phyloP scores from a whole-genome alignment of 805 yeast genomes.

The Saturnispora silvae region DNA sequence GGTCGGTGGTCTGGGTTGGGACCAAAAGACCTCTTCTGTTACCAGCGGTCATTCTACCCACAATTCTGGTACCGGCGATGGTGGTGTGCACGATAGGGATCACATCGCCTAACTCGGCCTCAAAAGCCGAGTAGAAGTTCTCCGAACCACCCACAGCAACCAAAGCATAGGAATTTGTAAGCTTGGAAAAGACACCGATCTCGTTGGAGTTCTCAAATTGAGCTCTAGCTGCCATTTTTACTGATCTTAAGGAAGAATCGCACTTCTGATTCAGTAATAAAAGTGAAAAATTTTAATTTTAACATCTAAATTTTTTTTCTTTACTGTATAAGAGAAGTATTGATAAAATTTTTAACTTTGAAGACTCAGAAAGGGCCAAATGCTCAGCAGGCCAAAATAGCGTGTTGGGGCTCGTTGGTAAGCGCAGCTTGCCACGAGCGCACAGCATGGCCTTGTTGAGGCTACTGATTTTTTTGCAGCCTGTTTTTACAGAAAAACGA shows the following conservation, averaged over 20 bases:
- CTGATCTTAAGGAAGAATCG: no score
- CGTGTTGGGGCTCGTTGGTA: neutral
- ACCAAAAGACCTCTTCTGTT: constrained; percentile 95
- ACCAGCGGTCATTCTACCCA: constrained; percentile 97
- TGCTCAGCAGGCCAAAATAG: neutral
- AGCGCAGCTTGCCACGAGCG: no score
- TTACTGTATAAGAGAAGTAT: no score
- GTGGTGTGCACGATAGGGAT: constrained; percentile 96
- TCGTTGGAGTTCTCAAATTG: constrained; percentile 81
- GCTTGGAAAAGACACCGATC: constrained; percentile 89
- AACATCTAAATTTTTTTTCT: neutral
- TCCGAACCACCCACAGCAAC: constrained; percentile 96
- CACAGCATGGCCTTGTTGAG: no score
- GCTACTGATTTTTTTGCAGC: no score
- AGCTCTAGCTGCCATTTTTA: constrained; percentile 55
- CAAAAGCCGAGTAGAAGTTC: constrained; percentile 81
- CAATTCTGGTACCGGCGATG: constrained; percentile 94
- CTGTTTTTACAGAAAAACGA: no score
- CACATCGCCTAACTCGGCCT: constrained; percentile 93
- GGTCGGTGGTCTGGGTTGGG: constrained; percentile 97
- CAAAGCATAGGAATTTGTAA: constrained; percentile 91
- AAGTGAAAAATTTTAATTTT: constrained; percentile 1
- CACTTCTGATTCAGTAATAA: no score
- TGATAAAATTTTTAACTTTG: neutral
- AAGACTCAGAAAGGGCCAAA: neutral